Evolutionary conservation across 495 filamentous ascomycete species (phyloP).

Genomic region (Penicillium maclennaniae): DNA sequence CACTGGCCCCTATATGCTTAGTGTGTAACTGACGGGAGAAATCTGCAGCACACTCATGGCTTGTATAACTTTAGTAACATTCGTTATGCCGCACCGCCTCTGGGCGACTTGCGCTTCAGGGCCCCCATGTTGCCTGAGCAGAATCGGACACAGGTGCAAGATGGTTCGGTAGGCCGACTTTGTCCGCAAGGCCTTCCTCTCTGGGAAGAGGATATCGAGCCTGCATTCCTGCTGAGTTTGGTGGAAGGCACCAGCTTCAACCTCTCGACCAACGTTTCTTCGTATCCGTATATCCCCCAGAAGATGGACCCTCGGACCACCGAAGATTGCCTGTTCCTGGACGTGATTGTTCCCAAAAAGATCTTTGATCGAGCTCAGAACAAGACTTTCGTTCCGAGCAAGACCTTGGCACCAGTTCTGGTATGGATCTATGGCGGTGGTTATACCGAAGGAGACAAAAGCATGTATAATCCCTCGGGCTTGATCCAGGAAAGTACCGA

Average conservation of each 20-base stretch:
- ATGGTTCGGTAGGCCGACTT: slow-evolving; percentile 41
- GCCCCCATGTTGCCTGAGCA: slow-evolving; percentile 40
- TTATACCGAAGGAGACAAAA: slow-evolving; percentile 51
- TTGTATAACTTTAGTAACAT: slow-evolving; percentile 59
- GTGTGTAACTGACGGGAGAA: background rate
- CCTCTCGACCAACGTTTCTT: slow-evolving; percentile 26
- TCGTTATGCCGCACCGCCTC: slow-evolving; percentile 54
- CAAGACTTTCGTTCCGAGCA: slow-evolving; percentile 11
- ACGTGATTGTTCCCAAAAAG: slow-evolving; percentile 45
- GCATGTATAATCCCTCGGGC: slow-evolving; percentile 35
- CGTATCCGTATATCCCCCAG: slow-evolving; percentile 21
- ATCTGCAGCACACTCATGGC: slow-evolving; percentile 17
- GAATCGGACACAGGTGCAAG: slow-evolving; percentile 37
- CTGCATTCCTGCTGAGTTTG: slow-evolving; percentile 22
- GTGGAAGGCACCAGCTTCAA: slow-evolving; percentile 30
- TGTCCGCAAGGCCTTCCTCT: slow-evolving; percentile 50
- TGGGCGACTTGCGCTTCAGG: slow-evolving; percentile 49
- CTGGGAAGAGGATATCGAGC: slow-evolving; percentile 18
- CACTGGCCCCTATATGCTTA: background rate
- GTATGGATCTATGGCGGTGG: slow-evolving; percentile 63
- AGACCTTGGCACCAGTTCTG: slow-evolving; percentile 46
- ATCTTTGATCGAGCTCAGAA: slow-evolving; percentile 33
- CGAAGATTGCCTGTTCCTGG: slow-evolving; percentile 58
- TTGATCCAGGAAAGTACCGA: slow-evolving; percentile 43
- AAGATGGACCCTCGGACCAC: slow-evolving; percentile 42